Percentiles rank a stretch among this genome's conserved stretches.
These are phyloP conservation scores for Acer negundo DNA, from an alignment of 345 rosid genomes.

Conservation along the genomic window DNA sequence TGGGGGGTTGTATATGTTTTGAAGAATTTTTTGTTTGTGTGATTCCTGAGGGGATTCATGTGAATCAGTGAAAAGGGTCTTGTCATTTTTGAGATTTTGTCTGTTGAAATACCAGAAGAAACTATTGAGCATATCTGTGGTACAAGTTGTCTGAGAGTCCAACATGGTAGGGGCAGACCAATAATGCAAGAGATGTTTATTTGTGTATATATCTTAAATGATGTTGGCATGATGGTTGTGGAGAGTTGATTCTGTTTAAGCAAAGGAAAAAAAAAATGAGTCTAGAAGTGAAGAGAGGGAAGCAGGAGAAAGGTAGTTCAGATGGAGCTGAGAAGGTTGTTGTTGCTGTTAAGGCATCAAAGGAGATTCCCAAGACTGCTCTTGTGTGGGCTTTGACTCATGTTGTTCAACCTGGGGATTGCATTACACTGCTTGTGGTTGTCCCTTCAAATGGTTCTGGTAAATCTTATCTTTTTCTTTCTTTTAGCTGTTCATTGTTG, in stretches of 20 bases:
- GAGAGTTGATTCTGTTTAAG: conserved; percentile 23
- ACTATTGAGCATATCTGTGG: conserved; percentile 37
- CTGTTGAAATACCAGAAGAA: conserved; percentile 30
- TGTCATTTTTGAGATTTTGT: conserved; percentile 42
- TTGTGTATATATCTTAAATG: conserved; percentile 20
- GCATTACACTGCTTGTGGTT: conserved; percentile 88
- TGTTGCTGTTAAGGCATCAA: conserved; percentile 95
- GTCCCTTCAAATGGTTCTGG: conserved; percentile 76
- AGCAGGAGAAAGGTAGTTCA: conserved; percentile 47
- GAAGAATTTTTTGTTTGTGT: conserved; percentile 18
- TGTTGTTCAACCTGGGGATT: conserved; percentile 92
- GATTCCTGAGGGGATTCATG: conserved; percentile 29
- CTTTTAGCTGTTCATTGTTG: conserved; percentile 1
- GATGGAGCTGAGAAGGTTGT: conserved; percentile 75
- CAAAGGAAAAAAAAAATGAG: conserved; percentile 39
- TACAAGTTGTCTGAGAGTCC: conserved; percentile 38
- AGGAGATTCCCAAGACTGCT: conserved; percentile 90
- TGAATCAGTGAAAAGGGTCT: conserved; percentile 49
- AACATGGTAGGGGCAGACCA: conserved; percentile 45
- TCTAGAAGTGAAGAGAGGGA: conserved; percentile 56
- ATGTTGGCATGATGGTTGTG: conserved; percentile 17
- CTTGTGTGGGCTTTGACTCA: conserved; percentile 98
- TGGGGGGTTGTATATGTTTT: conserved; percentile 15
- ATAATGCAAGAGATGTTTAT: conserved; percentile 32
- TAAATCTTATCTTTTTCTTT: conserved; percentile 28